These are phyloP conservation scores for Eucalyptus grandis DNA, from an alignment of 345 rosid genomes.

Conservation along the genomic window DNA sequence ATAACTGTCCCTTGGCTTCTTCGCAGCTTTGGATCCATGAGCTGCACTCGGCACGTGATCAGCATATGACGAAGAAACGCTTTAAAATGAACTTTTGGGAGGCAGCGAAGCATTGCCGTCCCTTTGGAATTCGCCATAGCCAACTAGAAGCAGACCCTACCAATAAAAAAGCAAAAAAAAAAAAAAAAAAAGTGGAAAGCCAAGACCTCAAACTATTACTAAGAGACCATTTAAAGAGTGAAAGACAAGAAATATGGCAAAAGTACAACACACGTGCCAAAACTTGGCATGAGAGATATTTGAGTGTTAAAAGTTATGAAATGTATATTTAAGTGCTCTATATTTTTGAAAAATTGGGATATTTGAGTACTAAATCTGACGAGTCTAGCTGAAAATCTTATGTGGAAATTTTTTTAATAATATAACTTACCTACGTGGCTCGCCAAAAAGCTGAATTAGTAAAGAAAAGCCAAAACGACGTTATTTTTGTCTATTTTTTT, in stretches of 20 bases:
- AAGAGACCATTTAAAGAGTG: background rate
- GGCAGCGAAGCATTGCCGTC: constrained; percentile 75
- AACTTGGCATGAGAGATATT: no score
- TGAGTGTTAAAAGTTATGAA: fast-evolving
- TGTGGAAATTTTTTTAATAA: fast-evolving
- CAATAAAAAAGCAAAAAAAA: background rate
- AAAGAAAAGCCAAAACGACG: fast-evolving
- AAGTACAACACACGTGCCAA: fast-evolving
- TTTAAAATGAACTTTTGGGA: constrained; percentile 86
- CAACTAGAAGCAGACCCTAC: constrained; percentile 16
- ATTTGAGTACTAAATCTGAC: fast-evolving
- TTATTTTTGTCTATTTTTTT: fast-evolving
- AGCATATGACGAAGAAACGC: constrained; percentile 43
- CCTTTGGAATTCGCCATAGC: constrained; percentile 71
- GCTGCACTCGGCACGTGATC: constrained; percentile 47
- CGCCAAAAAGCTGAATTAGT: fast-evolving
- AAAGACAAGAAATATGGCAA: background rate
- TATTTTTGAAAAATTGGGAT: no score
- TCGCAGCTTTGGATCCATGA: constrained; percentile 51
- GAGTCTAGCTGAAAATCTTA: fast-evolving
- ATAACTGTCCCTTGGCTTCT: constrained; percentile 46
- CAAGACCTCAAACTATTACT: background rate
- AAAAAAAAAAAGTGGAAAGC: background rate
- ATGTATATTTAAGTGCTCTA: fast-evolving
- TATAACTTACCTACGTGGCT: fast-evolving